Conservation (phyloP, 192 early-diverging fungal genomes). For the Linnemannia exigua region DNA sequence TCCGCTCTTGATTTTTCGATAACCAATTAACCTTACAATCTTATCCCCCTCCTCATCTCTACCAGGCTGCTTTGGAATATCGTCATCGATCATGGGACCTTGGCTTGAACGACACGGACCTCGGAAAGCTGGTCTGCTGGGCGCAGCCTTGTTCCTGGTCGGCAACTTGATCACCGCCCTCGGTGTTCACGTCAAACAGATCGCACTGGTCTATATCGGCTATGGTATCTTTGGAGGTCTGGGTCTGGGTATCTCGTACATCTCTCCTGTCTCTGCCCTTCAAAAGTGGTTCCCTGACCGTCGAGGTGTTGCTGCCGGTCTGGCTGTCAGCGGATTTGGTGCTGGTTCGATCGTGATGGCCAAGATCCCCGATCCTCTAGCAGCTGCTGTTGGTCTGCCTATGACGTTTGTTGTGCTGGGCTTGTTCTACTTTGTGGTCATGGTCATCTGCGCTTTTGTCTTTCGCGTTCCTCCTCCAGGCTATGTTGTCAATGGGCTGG, state of each 20-base stretch:
- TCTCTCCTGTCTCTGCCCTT: conserved; percentile 72
- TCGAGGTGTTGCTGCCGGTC: conserved; percentile 69
- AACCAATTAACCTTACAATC: too few species aligned
- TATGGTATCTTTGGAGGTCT: conserved; percentile 74
- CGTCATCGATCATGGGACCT: conserved; percentile 69
- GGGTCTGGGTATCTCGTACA: conserved; percentile 74
- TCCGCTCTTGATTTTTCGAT: neutral
- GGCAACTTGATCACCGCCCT: conserved; percentile 71
- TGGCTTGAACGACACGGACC: conserved; percentile 75
- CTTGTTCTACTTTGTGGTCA: conserved; percentile 70
- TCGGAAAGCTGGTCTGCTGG: conserved; percentile 62
- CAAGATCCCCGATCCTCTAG: conserved; percentile 72
- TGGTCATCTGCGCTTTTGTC: conserved; percentile 68
- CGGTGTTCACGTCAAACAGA: conserved; percentile 64
- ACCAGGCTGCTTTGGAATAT: conserved; percentile 67
- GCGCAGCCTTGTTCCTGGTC: conserved; percentile 61
- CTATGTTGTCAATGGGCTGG: conserved; percentile 74
- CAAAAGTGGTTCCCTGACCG: conserved; percentile 76
- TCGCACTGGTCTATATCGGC: conserved; percentile 74
- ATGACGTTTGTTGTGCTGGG: conserved; percentile 78
- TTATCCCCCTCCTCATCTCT: neutral
- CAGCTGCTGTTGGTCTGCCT: conserved; percentile 68
- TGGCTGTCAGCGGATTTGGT: conserved; percentile 84
- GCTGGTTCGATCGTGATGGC: conserved; percentile 80
- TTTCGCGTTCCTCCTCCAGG: conserved; percentile 75